Conservation (phyloP, 495 filamentous ascomycete species). For the Bathelium albidoporum region DNA sequence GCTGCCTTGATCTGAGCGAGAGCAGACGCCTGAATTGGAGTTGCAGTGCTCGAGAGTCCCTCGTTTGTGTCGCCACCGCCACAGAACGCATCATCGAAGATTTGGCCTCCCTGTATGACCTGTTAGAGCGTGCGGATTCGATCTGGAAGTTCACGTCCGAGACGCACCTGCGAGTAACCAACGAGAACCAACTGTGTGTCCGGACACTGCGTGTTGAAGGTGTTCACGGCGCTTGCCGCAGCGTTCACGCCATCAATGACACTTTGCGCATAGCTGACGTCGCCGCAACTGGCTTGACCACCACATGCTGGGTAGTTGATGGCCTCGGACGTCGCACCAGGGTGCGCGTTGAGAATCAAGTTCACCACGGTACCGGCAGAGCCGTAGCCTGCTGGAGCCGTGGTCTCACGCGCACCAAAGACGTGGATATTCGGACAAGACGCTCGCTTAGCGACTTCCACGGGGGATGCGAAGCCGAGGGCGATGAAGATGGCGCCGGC, state of each 20-base stretch:
- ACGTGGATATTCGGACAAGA: slow-evolving; percentile 23
- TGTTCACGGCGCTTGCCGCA: slow-evolving; percentile 46
- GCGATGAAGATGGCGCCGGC: not conserved
- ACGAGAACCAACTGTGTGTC: slow-evolving; percentile 48
- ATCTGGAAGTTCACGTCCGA: too few species aligned
- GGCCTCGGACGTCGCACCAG: slow-evolving; percentile 43
- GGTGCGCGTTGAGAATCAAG: slow-evolving; percentile 37
- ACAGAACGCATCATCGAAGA: slow-evolving; percentile 54
- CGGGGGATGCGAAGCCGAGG: not conserved
- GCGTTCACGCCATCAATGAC: slow-evolving; percentile 41
- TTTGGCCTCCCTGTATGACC: slow-evolving; percentile 45
- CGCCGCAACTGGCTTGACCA: slow-evolving; percentile 40
- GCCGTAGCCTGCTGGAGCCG: slow-evolving; percentile 44
- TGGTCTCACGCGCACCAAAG: slow-evolving; percentile 31
- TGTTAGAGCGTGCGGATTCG: not conserved
- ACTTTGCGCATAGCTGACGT: slow-evolving; percentile 43
- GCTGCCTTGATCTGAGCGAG: slow-evolving; percentile 46
- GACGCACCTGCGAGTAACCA: slow-evolving; percentile 48
- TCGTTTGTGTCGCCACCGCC: slow-evolving; percentile 47
- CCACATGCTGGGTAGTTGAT: slow-evolving; percentile 55
- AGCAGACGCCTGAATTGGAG: slow-evolving; percentile 37
- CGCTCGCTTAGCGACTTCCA: slow-evolving; percentile 3
- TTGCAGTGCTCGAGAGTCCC: slow-evolving; percentile 38
- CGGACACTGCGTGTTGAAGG: slow-evolving; percentile 44
- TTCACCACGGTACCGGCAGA: slow-evolving; percentile 43